A percentile compares a stretch with the other conserved stretches of the same genome.
These are phyloP conservation scores for Zizania palustris DNA, from an alignment of 202 grass and related monocot genomes.

Conservation along the genomic window DNA sequence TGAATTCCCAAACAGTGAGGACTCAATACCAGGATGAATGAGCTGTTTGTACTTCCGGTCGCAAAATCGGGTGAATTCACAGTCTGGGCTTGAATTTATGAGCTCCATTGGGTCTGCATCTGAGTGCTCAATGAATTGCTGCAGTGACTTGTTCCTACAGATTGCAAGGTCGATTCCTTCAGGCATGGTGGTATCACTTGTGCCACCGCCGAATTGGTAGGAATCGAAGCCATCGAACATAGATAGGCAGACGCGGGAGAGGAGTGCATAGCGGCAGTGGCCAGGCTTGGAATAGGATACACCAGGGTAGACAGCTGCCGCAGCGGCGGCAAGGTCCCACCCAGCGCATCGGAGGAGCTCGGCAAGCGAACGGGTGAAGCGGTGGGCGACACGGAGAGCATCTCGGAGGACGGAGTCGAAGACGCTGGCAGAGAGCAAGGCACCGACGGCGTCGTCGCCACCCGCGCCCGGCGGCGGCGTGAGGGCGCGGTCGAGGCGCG, in stretches of 20 bases:
- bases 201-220: slow-evolving; percentile 51
- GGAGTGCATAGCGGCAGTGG: slow-evolving; percentile 78
- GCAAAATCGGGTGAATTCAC: slow-evolving; percentile 80
- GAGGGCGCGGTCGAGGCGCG: slow-evolving; percentile 77
- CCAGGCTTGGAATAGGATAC: slow-evolving; percentile 71
- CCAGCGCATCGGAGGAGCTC: slow-evolving; percentile 65
- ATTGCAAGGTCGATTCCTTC: slow-evolving; percentile 51
- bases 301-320: slow-evolving; percentile 67
- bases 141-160: slow-evolving; percentile 68
- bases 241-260: slow-evolving; percentile 77
- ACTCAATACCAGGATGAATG: slow-evolving; percentile 77
- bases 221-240: slow-evolving; percentile 91
- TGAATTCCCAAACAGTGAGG: slow-evolving; percentile 60
- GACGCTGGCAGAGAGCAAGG: slow-evolving; percentile 79
- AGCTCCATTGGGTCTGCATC: slow-evolving; percentile 80
- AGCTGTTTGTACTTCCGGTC: slow-evolving; percentile 79
- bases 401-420: slow-evolving; percentile 96
- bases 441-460: slow-evolving; percentile 65
- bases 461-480: slow-evolving; percentile 53
- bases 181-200: background rate
- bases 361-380: slow-evolving; percentile 68
- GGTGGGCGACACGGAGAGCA: slow-evolving; percentile 73
- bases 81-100: slow-evolving; percentile 59
- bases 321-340: slow-evolving; percentile 68
- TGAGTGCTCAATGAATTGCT: slow-evolving; percentile 94